These are phyloP conservation scores for Globisporangium irregulare DNA, from an alignment of 352 stramenopile genomes.

Conservation along the genomic window DNA sequence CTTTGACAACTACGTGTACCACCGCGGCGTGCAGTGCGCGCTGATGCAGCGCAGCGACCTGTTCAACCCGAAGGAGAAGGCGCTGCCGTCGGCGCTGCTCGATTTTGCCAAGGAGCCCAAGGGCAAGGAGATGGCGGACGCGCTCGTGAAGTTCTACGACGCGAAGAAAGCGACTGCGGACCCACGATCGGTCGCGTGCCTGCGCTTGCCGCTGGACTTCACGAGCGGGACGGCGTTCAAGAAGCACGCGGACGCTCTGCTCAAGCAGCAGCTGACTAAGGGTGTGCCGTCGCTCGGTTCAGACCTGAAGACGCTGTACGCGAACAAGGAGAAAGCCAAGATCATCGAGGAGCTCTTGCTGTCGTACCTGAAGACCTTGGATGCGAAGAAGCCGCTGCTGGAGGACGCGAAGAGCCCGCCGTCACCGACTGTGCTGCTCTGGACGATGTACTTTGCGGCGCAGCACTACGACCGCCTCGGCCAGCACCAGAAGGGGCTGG, in stretches of 20 bases:
- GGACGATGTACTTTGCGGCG: slow-evolving; percentile 90
- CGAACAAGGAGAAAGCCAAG: slow-evolving; percentile 49
- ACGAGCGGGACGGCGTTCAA: slow-evolving; percentile 78
- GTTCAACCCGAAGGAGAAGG: slow-evolving; percentile 39
- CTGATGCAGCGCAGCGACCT: slow-evolving; percentile 59
- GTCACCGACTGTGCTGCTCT: slow-evolving; percentile 62
- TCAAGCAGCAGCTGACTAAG: slow-evolving; percentile 82
- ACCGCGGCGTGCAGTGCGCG: slow-evolving; percentile 83
- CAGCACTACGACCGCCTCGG: slow-evolving; percentile 92
- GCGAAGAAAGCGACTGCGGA: slow-evolving; percentile 46
- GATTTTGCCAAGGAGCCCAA: slow-evolving; percentile 48
- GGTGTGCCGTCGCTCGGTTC: slow-evolving; percentile 92
- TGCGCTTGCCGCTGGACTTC: slow-evolving; percentile 92
- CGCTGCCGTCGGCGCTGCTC: slow-evolving; percentile 44
- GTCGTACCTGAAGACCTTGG: slow-evolving; percentile 76
- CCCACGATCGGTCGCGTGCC: slow-evolving; percentile 71
- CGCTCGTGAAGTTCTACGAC: slow-evolving; percentile 54
- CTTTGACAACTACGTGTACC: slow-evolving; percentile 90
- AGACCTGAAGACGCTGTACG: slow-evolving; percentile 92
- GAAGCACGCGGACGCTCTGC: slow-evolving; percentile 47
- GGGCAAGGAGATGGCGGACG: slow-evolving; percentile 36
- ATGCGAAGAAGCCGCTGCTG: slow-evolving; percentile 56
- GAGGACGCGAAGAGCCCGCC: slow-evolving; percentile 31
- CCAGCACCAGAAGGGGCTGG: slow-evolving; percentile 85
- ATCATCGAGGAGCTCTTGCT: slow-evolving; percentile 75